A percentile compares a stretch with the other conserved stretches of the same genome.
Evolutionary conservation across 805 yeast species (phyloP).

Genomic region (Ogataea philodendri): DNA sequence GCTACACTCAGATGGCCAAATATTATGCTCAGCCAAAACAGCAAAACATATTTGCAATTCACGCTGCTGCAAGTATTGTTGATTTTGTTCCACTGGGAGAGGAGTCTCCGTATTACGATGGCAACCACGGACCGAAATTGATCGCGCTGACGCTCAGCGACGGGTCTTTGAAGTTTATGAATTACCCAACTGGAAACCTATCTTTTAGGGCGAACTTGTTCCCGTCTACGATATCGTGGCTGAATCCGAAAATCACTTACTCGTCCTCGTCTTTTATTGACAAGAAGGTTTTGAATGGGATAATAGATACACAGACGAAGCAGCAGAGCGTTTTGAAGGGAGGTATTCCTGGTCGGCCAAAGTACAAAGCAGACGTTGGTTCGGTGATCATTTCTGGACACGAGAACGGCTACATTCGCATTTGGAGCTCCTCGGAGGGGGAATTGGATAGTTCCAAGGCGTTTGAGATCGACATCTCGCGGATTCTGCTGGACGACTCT

Average conservation of each 20-base stretch:
- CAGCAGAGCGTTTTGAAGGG: slow-evolving; percentile 65
- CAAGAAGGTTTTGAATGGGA: slow-evolving; percentile 29
- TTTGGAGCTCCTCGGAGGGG: slow-evolving; percentile 80
- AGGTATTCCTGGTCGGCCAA: slow-evolving; percentile 65
- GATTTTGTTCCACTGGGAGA: slow-evolving; percentile 55
- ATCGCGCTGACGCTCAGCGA: slow-evolving; percentile 56
- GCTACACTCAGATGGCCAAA: slow-evolving; percentile 78
- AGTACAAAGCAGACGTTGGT: slow-evolving; percentile 48
- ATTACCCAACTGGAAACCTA: slow-evolving; percentile 54
- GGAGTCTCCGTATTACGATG: slow-evolving; percentile 73
- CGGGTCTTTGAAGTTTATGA: slow-evolving; percentile 63
- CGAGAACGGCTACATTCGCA: slow-evolving; percentile 74
- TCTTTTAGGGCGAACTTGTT: slow-evolving; percentile 57
- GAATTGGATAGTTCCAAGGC: slow-evolving; percentile 61
- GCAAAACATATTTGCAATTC: slow-evolving; percentile 56
- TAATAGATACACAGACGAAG: slow-evolving; percentile 48
- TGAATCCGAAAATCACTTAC: slow-evolving; percentile 67
- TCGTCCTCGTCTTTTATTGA: slow-evolving; percentile 47
- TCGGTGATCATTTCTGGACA: slow-evolving; percentile 81
- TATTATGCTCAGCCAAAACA: slow-evolving; percentile 64
- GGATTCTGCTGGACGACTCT: slow-evolving; percentile 43
- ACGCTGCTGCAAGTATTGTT: slow-evolving; percentile 42
- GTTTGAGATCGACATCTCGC: slow-evolving; percentile 56
- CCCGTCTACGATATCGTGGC: slow-evolving; percentile 79
- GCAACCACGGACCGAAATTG: slow-evolving; percentile 73